Percentiles rank a stretch among this genome's conserved stretches.
These are phyloP conservation scores for Fraxinus floribunda DNA, from an alignment of 305 asterid species.

Conservation along the genomic window DNA sequence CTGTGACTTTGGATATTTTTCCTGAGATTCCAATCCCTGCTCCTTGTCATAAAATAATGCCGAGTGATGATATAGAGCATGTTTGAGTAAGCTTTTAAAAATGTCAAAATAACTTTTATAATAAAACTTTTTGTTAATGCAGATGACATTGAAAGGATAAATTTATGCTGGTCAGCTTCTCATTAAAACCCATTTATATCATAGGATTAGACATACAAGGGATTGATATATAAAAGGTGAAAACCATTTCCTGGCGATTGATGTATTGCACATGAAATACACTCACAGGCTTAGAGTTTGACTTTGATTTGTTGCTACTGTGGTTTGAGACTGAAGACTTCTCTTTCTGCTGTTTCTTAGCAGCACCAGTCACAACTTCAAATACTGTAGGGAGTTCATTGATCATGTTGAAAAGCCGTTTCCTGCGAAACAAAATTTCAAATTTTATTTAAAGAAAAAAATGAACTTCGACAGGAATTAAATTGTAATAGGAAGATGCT, in stretches of 20 bases:
- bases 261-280: not conserved
- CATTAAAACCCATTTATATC: not conserved
- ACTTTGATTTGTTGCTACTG: conserved; percentile 29
- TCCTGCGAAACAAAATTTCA: conserved; percentile 29
- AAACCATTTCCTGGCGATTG: not conserved
- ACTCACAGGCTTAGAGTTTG: conserved; percentile 18
- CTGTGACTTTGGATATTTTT: conserved; percentile 19
- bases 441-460: not conserved
- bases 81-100: not conserved
- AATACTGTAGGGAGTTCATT: conserved; percentile 43
- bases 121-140: not conserved
- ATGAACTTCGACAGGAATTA: not conserved
- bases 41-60: no score
- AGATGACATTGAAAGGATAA: not conserved
- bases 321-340: conserved; percentile 31
- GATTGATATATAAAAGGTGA: not conserved
- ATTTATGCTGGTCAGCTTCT: not conserved
- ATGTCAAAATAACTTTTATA: not conserved
- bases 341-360: conserved; percentile 38
- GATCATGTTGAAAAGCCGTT: conserved; percentile 41
- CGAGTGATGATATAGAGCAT: conserved; percentile 15
- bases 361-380: conserved; percentile 44
- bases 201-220: not conserved
- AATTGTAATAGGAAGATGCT: not conserved
- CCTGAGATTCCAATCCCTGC: conserved; percentile 28